Percentiles rank a stretch among this genome's conserved stretches.
phyloP scores from a whole-genome alignment of 2,329 filamentous ascomycete genomes.

The Venturia carpophila region DNA sequence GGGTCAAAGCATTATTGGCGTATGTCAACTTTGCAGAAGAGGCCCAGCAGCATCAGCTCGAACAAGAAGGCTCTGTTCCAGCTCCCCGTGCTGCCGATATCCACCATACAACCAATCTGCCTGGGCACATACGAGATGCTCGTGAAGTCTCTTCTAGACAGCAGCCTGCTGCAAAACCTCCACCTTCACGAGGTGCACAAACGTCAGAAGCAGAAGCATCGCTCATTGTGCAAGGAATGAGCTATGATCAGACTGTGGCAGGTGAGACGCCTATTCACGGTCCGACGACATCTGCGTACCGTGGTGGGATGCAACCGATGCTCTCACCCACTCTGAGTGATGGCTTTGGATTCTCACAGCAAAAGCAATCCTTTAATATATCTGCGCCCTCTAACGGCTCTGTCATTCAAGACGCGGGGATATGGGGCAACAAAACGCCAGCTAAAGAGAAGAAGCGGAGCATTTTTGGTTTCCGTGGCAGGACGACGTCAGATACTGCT shows the following conservation, averaged over 20 bases:
- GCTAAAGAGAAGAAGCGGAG: slow-evolving; percentile 77
- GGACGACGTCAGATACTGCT: slow-evolving; percentile 60
- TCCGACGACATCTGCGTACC: slow-evolving; percentile 25
- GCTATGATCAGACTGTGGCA: slow-evolving; percentile 50
- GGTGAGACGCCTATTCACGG: slow-evolving; percentile 50
- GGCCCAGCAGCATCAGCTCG: slow-evolving; percentile 20
- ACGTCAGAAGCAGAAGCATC: not conserved
- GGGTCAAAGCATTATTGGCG: slow-evolving; percentile 82
- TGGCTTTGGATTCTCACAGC: slow-evolving; percentile 24
- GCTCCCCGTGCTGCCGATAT: slow-evolving; percentile 39
- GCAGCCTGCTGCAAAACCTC: not conserved
- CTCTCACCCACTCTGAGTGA: slow-evolving; percentile 18
- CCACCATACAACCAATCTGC: slow-evolving; percentile 19
- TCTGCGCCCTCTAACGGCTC: slow-evolving; percentile 79
- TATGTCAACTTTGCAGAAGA: slow-evolving; percentile 73
- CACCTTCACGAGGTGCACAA: slow-evolving; percentile 4
- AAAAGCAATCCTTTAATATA: slow-evolving; percentile 41
- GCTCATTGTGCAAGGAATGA: slow-evolving; percentile 23
- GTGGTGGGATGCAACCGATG: slow-evolving; percentile 20
- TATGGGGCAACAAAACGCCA: slow-evolving; percentile 74
- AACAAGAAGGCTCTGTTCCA: not conserved
- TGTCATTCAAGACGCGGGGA: slow-evolving; percentile 71
- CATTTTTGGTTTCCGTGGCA: slow-evolving; percentile 53
- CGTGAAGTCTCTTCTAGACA: slow-evolving; percentile 1
- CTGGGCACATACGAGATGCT: not conserved